Base-by-base conservation (phyloP, 768 basidiomycete genomes). In the Phylloporus sp. region DNA sequence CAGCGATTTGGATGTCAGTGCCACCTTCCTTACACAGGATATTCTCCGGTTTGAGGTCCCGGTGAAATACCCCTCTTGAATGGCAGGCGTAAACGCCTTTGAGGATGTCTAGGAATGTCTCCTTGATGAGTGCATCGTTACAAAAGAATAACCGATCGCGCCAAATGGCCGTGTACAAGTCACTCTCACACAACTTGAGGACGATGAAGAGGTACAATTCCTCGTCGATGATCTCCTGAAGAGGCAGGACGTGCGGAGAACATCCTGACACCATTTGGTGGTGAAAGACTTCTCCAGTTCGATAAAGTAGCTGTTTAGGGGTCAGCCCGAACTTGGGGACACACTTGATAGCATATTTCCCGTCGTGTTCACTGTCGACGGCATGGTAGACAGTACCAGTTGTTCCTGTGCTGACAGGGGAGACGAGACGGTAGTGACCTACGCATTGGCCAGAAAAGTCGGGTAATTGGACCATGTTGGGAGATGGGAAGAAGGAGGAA, bases 31-130 rank as follows among this genome's bases (percentile, higher is more conserved):
- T 75, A 58, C 79, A 81, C 29, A 92, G 68, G 22, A 90, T 73
- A 62, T 84, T 90, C 62, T 91, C 90, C 1, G 90, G 90, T 65
- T 93, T 92, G 58, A 94, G 76, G 58, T 92, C 89, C 21, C 90
- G 84, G 66, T 93, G 91, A 60, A 77, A 90, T 51, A 93, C 79
- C 9, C 81, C 78, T 33, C 72, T 71, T 33, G 69, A 62, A 57
- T 93, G 89, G 58, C 85, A 89, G 60, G 84, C 75, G 39, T 83
- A 74, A 34, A 93, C 78, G 1, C 86, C 86, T 53, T 90, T 86
- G 42, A 93, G 68, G 40, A 94, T 78, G 59, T 91, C 83, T n/a
- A 87, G 52, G 65, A 89, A 91, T 29, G 81, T 76, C 24, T 65
- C 61, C 60, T 77, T 83, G 70, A 90, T 79, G 51, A 84, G 75